Evolutionary conservation across 2,329 filamentous ascomycete genomes (phyloP).

Genomic region (Leptographium flavum): DNA sequence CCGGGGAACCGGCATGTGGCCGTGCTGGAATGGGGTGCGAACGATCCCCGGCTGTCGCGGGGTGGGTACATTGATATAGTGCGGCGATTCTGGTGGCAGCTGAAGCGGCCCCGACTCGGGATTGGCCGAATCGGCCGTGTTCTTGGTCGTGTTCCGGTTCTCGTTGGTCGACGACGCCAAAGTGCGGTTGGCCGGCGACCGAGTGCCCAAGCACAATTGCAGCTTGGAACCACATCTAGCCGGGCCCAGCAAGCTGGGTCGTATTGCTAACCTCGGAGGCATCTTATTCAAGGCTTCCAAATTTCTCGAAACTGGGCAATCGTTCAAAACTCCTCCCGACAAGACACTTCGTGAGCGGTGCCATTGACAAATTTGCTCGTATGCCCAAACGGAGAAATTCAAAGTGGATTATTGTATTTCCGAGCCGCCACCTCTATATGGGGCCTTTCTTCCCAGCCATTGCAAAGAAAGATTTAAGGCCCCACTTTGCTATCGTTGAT

Average conservation of each 20-base stretch:
- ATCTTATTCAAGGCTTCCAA: background rate
- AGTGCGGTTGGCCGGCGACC: background rate
- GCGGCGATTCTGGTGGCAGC: constrained; percentile 73
- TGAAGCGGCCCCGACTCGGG: constrained; percentile 22
- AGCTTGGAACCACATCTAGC: background rate
- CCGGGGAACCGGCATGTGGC: constrained; percentile 70
- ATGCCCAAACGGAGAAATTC: background rate
- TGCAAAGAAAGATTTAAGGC: background rate
- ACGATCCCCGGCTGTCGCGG: constrained; percentile 54
- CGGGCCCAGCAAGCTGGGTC: constrained; percentile 4
- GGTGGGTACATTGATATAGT: constrained; percentile 69
- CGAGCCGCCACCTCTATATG: background rate
- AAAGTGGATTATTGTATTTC: background rate
- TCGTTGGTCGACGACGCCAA: background rate
- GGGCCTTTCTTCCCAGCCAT: background rate
- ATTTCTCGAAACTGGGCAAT: background rate
- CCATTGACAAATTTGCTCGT: background rate
- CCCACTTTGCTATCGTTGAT: constrained; percentile 12
- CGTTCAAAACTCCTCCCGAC: background rate
- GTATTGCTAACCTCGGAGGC: constrained; percentile 7
- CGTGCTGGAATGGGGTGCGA: constrained; percentile 43
- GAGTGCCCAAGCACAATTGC: background rate
- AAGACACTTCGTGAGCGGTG: background rate
- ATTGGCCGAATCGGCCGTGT: background rate
- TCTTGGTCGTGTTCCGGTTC: background rate